A percentile compares a stretch with the other conserved stretches of the same genome.
These are phyloP conservation scores for Vinca major DNA, from an alignment of 305 asterid genomes.

Conservation along the genomic window DNA sequence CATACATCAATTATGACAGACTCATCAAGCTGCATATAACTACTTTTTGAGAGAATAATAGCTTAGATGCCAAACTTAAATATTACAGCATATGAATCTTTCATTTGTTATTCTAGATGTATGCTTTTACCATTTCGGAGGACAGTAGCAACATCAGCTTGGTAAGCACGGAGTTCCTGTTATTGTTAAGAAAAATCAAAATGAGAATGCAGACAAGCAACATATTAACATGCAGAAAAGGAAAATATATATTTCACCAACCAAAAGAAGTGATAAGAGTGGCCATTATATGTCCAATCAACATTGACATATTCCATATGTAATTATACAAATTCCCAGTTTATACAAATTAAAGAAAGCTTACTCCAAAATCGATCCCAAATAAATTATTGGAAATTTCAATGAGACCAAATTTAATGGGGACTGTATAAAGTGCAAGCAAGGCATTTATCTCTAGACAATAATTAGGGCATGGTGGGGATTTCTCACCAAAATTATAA, in stretches of 20 bases:
- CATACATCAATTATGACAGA: not conserved
- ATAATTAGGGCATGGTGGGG: not conserved
- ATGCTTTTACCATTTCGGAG: slow-evolving; percentile 64
- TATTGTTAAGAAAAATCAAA: slow-evolving; percentile 16
- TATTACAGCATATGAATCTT: not conserved
- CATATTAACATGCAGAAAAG: not conserved
- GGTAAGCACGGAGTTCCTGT: slow-evolving; percentile 95
- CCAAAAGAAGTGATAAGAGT: not conserved
- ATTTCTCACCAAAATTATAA: not conserved
- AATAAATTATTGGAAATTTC: not conserved
- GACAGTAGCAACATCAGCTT: slow-evolving; percentile 98
- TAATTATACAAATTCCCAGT: not conserved
- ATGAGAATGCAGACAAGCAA: slow-evolving; percentile 7
- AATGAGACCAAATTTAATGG: not conserved
- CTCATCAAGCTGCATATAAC: not conserved
- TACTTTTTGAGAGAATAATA: not conserved
- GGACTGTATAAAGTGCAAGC: not conserved
- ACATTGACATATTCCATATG: not conserved
- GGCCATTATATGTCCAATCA: not conserved
- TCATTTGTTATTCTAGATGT: not conserved
- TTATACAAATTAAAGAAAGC: not conserved
- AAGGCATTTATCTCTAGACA: not conserved
- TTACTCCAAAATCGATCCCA: not conserved
- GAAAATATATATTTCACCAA: not conserved
- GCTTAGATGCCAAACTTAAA: not conserved